Evolutionary conservation across 495 filamentous ascomycete species (phyloP), one percentile per base, ranked within the genome.

Genomic region (Hypoxylon fuscum): DNA sequence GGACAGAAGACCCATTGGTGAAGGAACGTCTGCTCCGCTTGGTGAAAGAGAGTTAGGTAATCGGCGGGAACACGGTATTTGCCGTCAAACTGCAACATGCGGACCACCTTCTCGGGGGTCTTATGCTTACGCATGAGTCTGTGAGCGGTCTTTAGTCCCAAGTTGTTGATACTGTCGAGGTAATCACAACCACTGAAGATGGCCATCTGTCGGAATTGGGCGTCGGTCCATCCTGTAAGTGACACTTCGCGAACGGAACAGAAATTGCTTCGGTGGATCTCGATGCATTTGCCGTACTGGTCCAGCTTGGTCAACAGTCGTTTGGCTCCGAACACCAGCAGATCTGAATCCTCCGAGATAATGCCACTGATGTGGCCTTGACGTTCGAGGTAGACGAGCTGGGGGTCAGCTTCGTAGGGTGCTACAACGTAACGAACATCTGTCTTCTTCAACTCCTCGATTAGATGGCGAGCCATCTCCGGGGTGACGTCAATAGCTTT

Each of bases 171-270:
- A 63, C 87, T 89, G 5, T 87, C 80, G 45, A 98, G 82, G 74
- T 99, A 99, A 72, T 99, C 96, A 73, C 96, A 99, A n/a, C 96
- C 96, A 72, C 92, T 96, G 17, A 99, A 71, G 49, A 99, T 98
- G 46, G 93, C 92, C 96, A 99, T 99, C 17, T 82, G 87, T 43
- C 96, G 83, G 66, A 99, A 99, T 53, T 97, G 90, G 5, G 78
- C 80, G 73, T 97, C 92, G 2, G 90, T 89, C 94, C 95, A 99
- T 11, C 93, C 94, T 10, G 91, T 88, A 14, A 99, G 75, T 46
- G 87, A 96, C 35, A 98, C 84, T 55, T 97, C 94, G 40, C 88
- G 88, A 58, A 92, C 96, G 35, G 89, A 87, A 29, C 90, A 88
- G 64, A 99, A 98, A 60, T 96, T 88, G 0, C 82, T 85, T 14